These are phyloP conservation scores for Amylostereum areolatum DNA, from an alignment of 1,284 basidiomycete species.

Conservation along the genomic window DNA sequence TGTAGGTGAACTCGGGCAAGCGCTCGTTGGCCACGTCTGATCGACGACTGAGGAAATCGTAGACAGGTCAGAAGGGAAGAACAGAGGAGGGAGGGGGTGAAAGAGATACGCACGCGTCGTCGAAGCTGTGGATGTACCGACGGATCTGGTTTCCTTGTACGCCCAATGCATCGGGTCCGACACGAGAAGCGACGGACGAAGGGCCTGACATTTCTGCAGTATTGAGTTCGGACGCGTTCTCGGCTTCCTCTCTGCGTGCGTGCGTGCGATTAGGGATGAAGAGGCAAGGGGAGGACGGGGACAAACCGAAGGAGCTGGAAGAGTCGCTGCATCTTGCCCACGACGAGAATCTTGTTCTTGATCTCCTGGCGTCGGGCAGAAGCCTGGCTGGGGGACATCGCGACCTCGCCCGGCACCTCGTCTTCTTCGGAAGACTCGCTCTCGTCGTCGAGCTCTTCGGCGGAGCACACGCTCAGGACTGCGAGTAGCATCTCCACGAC, in stretches of 20 bases:
- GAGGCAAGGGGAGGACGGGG: not conserved
- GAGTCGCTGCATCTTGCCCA: constrained; percentile 90
- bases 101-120: constrained; percentile 71
- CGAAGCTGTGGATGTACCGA: constrained; percentile 83
- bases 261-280: too few relatives aligned
- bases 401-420: constrained; percentile 26
- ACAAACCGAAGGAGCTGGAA: constrained; percentile 83
- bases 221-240: constrained; percentile 87
- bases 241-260: constrained; percentile 78
- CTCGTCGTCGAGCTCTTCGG: constrained; percentile 85
- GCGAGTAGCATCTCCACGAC: constrained; percentile 97
- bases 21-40: constrained; percentile 93
- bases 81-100: not conserved
- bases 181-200: constrained; percentile 36
- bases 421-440: constrained; percentile 34
- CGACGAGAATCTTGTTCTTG: constrained; percentile 92
- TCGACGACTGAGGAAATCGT: constrained; percentile 57
- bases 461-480: constrained; percentile 89
- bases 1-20: constrained; percentile 59
- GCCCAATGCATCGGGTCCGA: constrained; percentile 46
- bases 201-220: constrained; percentile 27
- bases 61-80: constrained; percentile 3
- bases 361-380: constrained; percentile 67
- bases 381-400: constrained; percentile 36
- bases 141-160: constrained; percentile 62